Conservation (phyloP, 2,329 filamentous ascomycete genomes). For the Diaporthe helianthi region DNA sequence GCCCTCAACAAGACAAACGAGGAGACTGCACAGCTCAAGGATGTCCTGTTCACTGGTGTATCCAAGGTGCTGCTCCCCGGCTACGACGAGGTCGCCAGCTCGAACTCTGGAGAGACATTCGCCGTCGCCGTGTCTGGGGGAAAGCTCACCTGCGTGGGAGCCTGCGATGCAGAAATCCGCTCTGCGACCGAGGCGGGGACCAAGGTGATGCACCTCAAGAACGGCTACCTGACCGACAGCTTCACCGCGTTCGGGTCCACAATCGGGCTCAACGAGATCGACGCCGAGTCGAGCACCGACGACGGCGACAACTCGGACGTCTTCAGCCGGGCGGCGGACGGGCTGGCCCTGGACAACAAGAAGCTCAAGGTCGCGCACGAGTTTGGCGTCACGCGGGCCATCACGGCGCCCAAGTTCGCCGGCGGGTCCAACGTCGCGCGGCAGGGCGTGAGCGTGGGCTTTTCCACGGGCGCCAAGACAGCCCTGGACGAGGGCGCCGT, state of each 20-base stretch:
- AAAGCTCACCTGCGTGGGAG: constrained; percentile 62
- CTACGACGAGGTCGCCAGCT: constrained; percentile 42
- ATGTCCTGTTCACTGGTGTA: constrained; percentile 65
- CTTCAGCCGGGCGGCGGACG: constrained; percentile 67
- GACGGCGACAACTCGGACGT: constrained; percentile 54
- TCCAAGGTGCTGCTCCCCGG: constrained; percentile 57
- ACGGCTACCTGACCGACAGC: constrained; percentile 67
- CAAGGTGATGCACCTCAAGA: constrained; percentile 54
- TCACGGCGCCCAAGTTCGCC: constrained; percentile 60
- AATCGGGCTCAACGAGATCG: constrained; percentile 70
- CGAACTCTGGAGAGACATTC: constrained; percentile 42
- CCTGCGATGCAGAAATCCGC: constrained; percentile 54
- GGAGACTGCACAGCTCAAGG: constrained; percentile 46
- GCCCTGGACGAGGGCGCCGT: constrained; percentile 57
- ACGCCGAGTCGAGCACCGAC: constrained; percentile 61
- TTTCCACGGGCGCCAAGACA: constrained; percentile 58
- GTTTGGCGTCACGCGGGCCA: constrained; percentile 65
- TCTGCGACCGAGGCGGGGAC: constrained; percentile 44
- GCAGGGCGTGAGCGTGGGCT: constrained; percentile 65
- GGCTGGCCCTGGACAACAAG: constrained; percentile 61
- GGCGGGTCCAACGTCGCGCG: constrained; percentile 48
- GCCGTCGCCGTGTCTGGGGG: constrained; percentile 62
- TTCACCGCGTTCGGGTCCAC: constrained; percentile 67
- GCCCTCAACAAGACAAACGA: constrained; percentile 51
- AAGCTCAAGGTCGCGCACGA: constrained; percentile 60